Evolutionary conservation across 768 basidiomycete genomes (phyloP).

Genomic region (Russula sp.): DNA sequence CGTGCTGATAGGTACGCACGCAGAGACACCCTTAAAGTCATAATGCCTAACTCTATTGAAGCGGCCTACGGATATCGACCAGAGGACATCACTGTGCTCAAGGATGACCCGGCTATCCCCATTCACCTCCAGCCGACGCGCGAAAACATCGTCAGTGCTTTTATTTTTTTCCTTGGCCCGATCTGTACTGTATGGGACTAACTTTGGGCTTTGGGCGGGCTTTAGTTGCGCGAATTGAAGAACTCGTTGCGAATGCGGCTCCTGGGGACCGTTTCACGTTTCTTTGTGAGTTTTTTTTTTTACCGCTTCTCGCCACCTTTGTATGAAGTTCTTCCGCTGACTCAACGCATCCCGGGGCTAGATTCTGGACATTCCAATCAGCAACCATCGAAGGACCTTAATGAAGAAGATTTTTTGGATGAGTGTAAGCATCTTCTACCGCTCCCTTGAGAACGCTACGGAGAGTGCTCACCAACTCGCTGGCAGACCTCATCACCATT

Average conservation of each 20-base stretch:
- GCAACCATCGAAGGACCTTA: constrained; percentile 21
- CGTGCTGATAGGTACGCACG: constrained; percentile 18
- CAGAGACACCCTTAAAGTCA: neutral
- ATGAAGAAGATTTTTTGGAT: constrained; percentile 24
- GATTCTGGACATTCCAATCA: constrained; percentile 24
- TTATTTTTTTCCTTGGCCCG: neutral
- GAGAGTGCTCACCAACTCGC: neutral
- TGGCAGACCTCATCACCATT: constrained; percentile 24
- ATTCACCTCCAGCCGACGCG: constrained; percentile 24
- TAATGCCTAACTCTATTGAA: neutral
- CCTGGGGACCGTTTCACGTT: constrained; percentile 33
- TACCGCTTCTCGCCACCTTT: neutral
- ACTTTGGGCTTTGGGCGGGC: neutral
- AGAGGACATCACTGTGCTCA: constrained; percentile 26
- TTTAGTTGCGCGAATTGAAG: constrained; percentile 26
- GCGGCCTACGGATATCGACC: constrained; percentile 19
- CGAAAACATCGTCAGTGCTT: constrained; percentile 22
- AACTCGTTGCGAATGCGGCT: constrained; percentile 28
- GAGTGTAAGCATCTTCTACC: constrained; percentile 10
- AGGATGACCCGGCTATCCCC: constrained; percentile 15
- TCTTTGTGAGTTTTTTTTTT: constrained; percentile 31
- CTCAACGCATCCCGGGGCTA: neutral
- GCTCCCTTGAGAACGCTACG: neutral
- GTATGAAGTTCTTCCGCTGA: neutral
- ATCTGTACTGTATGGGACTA: neutral